Conservation (phyloP, 352 stramenopile species). For the Phytophthora quininea region DNA sequence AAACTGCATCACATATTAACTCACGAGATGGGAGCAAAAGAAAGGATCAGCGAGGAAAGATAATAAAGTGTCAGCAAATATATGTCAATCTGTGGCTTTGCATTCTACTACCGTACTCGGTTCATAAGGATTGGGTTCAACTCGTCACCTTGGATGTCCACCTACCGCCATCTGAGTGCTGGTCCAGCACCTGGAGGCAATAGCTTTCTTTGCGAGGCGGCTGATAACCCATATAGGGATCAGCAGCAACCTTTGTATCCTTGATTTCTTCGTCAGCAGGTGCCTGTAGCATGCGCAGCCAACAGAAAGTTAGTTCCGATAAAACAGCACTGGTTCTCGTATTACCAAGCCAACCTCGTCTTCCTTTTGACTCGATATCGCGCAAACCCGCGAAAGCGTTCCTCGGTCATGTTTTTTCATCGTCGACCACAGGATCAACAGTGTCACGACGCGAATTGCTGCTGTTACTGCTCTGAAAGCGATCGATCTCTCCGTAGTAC, state of each 20-base stretch:
- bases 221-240: slow-evolving; percentile 74
- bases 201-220: slow-evolving; percentile 61
- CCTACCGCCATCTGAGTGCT: slow-evolving; percentile 21
- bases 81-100: too few relatives aligned
- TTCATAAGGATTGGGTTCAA: background rate
- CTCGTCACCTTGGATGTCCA: slow-evolving; percentile 26
- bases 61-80: background rate
- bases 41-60: background rate
- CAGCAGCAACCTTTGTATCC: slow-evolving; percentile 28
- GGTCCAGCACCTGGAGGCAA: slow-evolving; percentile 54
- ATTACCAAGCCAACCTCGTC: slow-evolving; percentile 35
- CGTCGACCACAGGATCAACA: slow-evolving; percentile 47
- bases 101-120: too few relatives aligned
- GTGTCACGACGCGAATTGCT: slow-evolving; percentile 4
- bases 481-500: slow-evolving; percentile 60
- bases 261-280: slow-evolving; percentile 25
- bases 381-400: slow-evolving; percentile 71
- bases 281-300: slow-evolving; percentile 5
- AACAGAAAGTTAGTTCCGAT: background rate
- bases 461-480: background rate
- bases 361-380: slow-evolving; percentile 65
- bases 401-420: slow-evolving; percentile 64
- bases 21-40: slow-evolving; percentile 11
- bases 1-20: slow-evolving; percentile 21
- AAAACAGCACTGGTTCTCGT: background rate